Evolutionary conservation across 2,329 filamentous ascomycete species (phyloP).

Genomic region (Cadophora sp.): DNA sequence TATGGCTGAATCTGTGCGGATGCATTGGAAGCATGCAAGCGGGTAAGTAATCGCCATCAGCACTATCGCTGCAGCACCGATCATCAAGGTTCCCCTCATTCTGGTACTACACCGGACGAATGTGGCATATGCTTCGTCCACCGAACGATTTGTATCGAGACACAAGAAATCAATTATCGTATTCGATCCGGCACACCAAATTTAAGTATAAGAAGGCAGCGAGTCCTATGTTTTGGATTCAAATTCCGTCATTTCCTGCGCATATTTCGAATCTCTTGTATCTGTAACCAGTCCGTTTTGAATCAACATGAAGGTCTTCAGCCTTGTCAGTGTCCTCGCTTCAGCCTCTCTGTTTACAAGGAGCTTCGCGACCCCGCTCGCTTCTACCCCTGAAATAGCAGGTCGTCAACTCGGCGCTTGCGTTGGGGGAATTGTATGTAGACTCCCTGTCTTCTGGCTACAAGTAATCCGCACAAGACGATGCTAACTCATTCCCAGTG

Average conservation of each 20-base stretch:
- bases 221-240: not conserved
- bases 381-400: not conserved
- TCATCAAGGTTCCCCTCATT: slow-evolving; percentile 12
- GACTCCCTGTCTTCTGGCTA: no score
- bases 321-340: slow-evolving; percentile 6
- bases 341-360: slow-evolving; percentile 1
- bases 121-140: not conserved
- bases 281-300: not conserved
- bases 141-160: not conserved
- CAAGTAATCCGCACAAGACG: no score
- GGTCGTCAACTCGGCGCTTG: slow-evolving; percentile 13
- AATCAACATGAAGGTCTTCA: slow-evolving; percentile 9
- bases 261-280: not conserved
- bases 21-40: not conserved
- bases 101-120: not conserved
- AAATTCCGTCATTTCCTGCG: not conserved
- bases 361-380: not conserved
- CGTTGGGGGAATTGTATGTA: slow-evolving; percentile 4
- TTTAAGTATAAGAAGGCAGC: slow-evolving; percentile 7
- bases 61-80: not conserved
- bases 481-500: no score
- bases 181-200: not conserved
- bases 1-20: not conserved
- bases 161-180: not conserved
- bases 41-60: not conserved